phyloP scores from a whole-genome alignment of 202 grass and related monocot genomes.

The Alloteropsis angusta region DNA sequence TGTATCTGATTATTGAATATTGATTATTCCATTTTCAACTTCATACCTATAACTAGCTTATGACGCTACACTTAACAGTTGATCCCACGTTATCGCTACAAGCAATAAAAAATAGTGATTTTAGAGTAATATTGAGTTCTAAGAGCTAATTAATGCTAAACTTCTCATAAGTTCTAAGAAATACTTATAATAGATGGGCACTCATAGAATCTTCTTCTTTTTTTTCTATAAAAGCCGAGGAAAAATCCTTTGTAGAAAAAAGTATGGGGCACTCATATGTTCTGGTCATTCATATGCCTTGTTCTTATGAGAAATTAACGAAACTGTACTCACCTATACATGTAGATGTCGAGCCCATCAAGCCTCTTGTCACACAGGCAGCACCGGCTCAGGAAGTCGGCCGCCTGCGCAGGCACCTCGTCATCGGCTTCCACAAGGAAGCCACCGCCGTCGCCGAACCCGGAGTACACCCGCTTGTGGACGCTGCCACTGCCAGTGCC shows the following conservation, averaged over 20 bases:
- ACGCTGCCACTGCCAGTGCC: slow-evolving; percentile 22
- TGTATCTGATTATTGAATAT: not conserved
- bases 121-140: not conserved
- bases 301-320: not conserved
- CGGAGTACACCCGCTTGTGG: slow-evolving; percentile 55
- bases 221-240: no score
- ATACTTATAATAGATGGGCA: not conserved
- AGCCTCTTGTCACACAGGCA: slow-evolving; percentile 49
- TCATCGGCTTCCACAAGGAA: slow-evolving; percentile 19
- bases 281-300: not conserved
- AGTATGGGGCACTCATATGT: not conserved
- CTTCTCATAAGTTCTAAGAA: not conserved
- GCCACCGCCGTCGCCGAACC: slow-evolving; percentile 7
- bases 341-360: slow-evolving; percentile 63
- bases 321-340: slow-evolving; percentile 42
- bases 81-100: not conserved
- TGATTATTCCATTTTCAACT: not conserved
- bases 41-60: not conserved
- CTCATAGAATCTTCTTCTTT: not conserved
- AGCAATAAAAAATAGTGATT: not conserved
- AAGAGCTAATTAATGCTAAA: not conserved
- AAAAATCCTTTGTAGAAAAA: no score
- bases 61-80: not conserved
- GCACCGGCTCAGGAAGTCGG: slow-evolving; percentile 53
- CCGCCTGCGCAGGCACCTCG: not conserved